Evolutionary conservation across 2,329 filamentous ascomycete species (phyloP).

Genomic region (Colletotrichum acutatum): DNA sequence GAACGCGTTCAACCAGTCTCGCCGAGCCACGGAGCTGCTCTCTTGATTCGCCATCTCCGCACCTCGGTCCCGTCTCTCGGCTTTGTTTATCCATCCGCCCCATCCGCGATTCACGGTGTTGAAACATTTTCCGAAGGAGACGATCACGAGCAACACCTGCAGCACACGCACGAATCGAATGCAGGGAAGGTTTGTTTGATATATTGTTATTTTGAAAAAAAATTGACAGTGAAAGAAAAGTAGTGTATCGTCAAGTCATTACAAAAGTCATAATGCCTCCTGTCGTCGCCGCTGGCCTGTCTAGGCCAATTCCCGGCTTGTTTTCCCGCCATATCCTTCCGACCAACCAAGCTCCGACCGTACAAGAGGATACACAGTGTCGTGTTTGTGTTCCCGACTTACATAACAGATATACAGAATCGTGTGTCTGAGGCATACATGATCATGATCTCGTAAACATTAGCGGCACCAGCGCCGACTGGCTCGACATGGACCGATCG

Average conservation of each 20-base stretch:
- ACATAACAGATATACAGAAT: slow-evolving; percentile 31
- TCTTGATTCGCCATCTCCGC: slow-evolving; percentile 17
- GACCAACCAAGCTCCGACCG: slow-evolving; percentile 23
- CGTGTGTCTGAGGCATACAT: slow-evolving; percentile 1
- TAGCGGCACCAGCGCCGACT: slow-evolving; percentile 66
- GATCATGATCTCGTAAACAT: slow-evolving; percentile 63
- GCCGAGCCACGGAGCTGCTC: slow-evolving; percentile 3
- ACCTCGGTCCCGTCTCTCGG: slow-evolving; percentile 16
- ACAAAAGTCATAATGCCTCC: slow-evolving; percentile 24
- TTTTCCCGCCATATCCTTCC: slow-evolving; percentile 23
- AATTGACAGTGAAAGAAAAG: not conserved
- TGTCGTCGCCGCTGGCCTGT: slow-evolving; percentile 1
- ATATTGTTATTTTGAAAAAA: slow-evolving; percentile 15
- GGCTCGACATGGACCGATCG: slow-evolving; percentile 61
- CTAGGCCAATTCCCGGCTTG: slow-evolving; percentile 7
- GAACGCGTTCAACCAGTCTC: slow-evolving; percentile 1
- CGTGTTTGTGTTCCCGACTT: slow-evolving; percentile 11
- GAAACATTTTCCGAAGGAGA: not conserved
- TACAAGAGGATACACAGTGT: slow-evolving; percentile 21
- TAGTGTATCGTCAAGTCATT: slow-evolving; percentile 31
- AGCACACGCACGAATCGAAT: not conserved
- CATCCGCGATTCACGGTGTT: slow-evolving; percentile 9
- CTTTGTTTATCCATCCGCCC: not conserved
- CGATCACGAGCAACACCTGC: not conserved
- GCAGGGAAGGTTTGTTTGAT: not conserved